phyloP scores from a whole-genome alignment of 306 rosid genomes.

The Malus orientalis region DNA sequence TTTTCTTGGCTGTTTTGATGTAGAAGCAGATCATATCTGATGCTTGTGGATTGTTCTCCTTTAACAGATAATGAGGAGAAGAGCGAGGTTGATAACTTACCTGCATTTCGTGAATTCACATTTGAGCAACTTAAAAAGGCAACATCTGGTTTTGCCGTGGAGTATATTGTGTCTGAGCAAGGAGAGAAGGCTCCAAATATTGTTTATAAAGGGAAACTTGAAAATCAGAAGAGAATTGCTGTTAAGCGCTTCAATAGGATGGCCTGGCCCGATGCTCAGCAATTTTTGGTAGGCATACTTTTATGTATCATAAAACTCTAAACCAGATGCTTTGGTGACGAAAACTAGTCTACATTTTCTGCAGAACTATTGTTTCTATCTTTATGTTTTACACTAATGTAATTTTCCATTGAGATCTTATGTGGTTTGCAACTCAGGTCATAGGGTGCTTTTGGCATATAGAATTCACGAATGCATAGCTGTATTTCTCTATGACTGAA shows the following conservation, averaged over 20 bases:
- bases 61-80: conserved; percentile 58
- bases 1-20: conserved; percentile 2
- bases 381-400: background rate
- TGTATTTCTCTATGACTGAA: background rate
- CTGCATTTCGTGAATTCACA: conserved; percentile 55
- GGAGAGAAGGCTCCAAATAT: conserved; percentile 87
- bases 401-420: background rate
- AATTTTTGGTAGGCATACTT: conserved; percentile 49
- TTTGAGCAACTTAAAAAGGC: conserved; percentile 72
- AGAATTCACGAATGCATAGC: background rate
- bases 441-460: background rate
- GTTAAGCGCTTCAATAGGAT: conserved; percentile 71
- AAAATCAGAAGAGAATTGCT: conserved; percentile 67
- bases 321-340: background rate
- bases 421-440: background rate
- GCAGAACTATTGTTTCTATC: background rate
- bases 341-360: background rate
- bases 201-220: conserved; percentile 80
- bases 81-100: conserved; percentile 40
- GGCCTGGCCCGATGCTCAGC: conserved; percentile 82
- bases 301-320: background rate
- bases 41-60: conserved; percentile 6
- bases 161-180: conserved; percentile 79
- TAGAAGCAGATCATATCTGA: conserved; percentile 5
- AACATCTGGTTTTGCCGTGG: conserved; percentile 80